These are phyloP conservation scores for Phytophthora syringae DNA, from an alignment of 352 stramenopile genomes.

Conservation along the genomic window DNA sequence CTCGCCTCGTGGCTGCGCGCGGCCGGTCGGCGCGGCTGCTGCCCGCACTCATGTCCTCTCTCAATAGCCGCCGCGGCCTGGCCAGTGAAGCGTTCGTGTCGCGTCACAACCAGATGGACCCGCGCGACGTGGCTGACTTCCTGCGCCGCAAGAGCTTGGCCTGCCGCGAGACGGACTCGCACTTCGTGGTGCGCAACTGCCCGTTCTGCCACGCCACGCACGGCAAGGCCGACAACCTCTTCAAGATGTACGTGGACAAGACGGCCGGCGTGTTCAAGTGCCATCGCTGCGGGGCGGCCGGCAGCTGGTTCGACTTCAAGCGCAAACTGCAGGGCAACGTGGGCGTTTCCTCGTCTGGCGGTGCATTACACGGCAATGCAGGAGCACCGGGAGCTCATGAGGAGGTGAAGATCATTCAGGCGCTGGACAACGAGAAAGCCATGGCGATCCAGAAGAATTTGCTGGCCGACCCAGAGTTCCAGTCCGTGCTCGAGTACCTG, in stretches of 20 bases:
- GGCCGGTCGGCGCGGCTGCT: conserved; percentile 13
- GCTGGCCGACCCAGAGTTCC: conserved; percentile 67
- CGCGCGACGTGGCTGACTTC: conserved; percentile 70
- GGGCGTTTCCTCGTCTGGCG: conserved; percentile 45
- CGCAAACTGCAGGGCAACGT: conserved; percentile 75
- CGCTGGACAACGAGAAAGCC: conserved; percentile 84
- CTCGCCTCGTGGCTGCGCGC: conserved; percentile 18
- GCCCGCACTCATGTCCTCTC: not conserved
- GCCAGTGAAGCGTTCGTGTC: conserved; percentile 74
- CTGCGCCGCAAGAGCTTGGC: conserved; percentile 76
- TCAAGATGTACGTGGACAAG: conserved; percentile 93
- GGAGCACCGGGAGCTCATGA: conserved; percentile 1
- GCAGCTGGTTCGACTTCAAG: conserved; percentile 93
- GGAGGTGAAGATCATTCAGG: conserved; percentile 75
- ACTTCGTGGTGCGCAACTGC: conserved; percentile 85
- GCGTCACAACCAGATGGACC: conserved; percentile 78
- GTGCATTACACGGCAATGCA: conserved; percentile 43
- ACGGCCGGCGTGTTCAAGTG: conserved; percentile 90
- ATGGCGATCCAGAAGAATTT: conserved; percentile 88
- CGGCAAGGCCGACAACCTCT: conserved; percentile 88
- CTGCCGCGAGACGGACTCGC: conserved; percentile 73
- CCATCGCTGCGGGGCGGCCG: conserved; percentile 85
- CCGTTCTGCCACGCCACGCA: conserved; percentile 88
- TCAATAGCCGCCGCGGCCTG: conserved; percentile 15
- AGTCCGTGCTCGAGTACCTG: conserved; percentile 72